These are phyloP conservation scores for Russula abietina DNA, from an alignment of 768 basidiomycete genomes.

Conservation along the genomic window DNA sequence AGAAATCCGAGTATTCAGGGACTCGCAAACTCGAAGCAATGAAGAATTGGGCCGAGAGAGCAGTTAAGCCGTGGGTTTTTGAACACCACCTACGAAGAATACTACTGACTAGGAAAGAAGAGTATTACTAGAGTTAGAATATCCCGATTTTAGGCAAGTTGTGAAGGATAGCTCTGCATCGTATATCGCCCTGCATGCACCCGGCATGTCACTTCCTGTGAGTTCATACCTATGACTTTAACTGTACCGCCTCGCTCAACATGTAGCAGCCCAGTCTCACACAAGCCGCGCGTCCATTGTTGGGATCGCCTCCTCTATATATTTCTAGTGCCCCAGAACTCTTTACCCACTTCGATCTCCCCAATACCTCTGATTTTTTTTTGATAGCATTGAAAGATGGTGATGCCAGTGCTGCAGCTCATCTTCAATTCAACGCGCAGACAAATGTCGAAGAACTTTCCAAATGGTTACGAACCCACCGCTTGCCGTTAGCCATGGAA, in stretches of 20 bases:
- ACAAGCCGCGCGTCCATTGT: constrained; percentile 46
- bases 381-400: constrained; percentile 65
- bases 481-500: constrained; percentile 67
- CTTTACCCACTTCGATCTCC: constrained; percentile 31
- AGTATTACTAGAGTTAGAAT: constrained; percentile 36
- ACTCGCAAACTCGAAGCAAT: constrained; percentile 67
- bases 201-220: constrained; percentile 30
- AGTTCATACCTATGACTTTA: constrained; percentile 27
- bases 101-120: constrained; percentile 22
- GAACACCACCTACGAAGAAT: not conserved
- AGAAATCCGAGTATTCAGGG: constrained; percentile 68
- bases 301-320: constrained; percentile 47
- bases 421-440: constrained; percentile 31
- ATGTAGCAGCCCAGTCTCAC: constrained; percentile 44
- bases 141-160: constrained; percentile 40
- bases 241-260: not conserved
- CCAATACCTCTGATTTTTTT: constrained; percentile 42
- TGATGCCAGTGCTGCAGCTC: constrained; percentile 45
- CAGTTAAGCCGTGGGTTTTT: constrained; percentile 57
- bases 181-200: constrained; percentile 52
- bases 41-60: constrained; percentile 68
- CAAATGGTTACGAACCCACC: constrained; percentile 60
- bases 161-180: constrained; percentile 45
- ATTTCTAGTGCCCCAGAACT: constrained; percentile 34
- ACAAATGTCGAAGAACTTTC: constrained; percentile 13